Percentiles rank a stretch among this genome's conserved stretches.
phyloP scores from a whole-genome alignment of 1,139 yeast genomes.

The Yamadazyma trypodendri region DNA sequence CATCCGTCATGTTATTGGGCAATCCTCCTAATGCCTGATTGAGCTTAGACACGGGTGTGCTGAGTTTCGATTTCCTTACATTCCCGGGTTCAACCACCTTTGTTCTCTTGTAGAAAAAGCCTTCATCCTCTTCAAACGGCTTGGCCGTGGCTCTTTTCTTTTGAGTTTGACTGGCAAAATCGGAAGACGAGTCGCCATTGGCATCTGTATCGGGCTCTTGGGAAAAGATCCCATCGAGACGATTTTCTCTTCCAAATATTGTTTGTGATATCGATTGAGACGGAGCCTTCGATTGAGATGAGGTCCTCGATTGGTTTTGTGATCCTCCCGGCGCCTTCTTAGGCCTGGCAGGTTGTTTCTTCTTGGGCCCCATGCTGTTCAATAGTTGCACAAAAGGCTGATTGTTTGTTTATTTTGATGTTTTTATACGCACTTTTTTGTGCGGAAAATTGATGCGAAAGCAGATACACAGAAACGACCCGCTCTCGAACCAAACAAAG shows the following conservation, averaged over 20 bases:
- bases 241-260: constrained; percentile 23
- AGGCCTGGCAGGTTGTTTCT: constrained; percentile 11
- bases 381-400: background rate
- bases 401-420: constrained; percentile 6
- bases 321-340: constrained; percentile 12
- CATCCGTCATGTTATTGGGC: constrained; percentile 14
- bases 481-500: no score
- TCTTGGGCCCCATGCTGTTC: constrained; percentile 15
- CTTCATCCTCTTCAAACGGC: constrained; percentile 45
- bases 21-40: constrained; percentile 24
- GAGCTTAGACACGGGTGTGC: constrained; percentile 28
- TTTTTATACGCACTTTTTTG: no score
- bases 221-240: constrained; percentile 26
- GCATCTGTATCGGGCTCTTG: constrained; percentile 10
- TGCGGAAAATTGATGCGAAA: constrained; percentile 2
- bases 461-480: background rate
- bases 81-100: constrained; percentile 6
- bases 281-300: background rate
- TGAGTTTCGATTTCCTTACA: constrained; percentile 19
- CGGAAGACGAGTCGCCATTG: background rate
- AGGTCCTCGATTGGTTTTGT: constrained; percentile 2
- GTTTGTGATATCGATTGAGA: constrained; percentile 8
- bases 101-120: constrained; percentile 41
- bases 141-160: constrained; percentile 1
- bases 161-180: background rate